phyloP scores from a whole-genome alignment of 208 protist genomes.

The Phytomonas sp. region DNA sequence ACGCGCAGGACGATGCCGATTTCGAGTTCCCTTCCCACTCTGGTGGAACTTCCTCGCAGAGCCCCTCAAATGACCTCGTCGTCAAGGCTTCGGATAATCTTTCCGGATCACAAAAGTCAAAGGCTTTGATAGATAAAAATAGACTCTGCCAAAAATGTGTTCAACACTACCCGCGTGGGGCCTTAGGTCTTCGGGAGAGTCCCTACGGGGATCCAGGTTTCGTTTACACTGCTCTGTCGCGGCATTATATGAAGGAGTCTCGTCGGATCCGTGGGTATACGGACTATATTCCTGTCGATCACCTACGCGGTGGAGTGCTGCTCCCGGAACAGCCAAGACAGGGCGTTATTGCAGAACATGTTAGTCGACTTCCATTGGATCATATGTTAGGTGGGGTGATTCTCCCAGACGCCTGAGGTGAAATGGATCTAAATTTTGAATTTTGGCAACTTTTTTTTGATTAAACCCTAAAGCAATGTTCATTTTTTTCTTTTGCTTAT shows the following conservation, averaged over 20 bases:
- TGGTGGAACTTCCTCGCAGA: too few species aligned
- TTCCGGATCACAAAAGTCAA: too few species aligned
- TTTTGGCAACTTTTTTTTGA: too few species aligned
- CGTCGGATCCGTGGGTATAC: background rate
- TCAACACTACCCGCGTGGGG: constrained; percentile 21
- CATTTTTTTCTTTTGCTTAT: too few species aligned
- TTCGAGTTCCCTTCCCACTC: background rate
- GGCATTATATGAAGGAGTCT: background rate
- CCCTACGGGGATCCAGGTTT: constrained; percentile 24
- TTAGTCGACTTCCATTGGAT: too few species aligned
- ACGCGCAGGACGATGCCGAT: constrained; percentile 2
- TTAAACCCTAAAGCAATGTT: too few species aligned
- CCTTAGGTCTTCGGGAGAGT: constrained; percentile 22
- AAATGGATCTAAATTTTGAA: too few species aligned
- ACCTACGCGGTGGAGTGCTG: constrained; percentile 1
- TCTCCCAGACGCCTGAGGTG: too few species aligned
- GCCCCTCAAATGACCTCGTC: too few species aligned
- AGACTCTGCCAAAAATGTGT: constrained; percentile 16
- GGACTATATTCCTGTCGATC: background rate
- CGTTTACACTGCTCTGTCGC: constrained; percentile 15
- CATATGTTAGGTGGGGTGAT: too few species aligned
- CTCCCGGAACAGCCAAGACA: background rate
- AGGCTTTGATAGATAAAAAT: background rate
- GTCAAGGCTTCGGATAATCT: too few species aligned
- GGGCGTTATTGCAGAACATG: too few species aligned